Percentiles rank a stretch among this genome's conserved stretches.
These are phyloP conservation scores for Vicia faba DNA, from an alignment of 306 rosid genomes.

Conservation along the genomic window DNA sequence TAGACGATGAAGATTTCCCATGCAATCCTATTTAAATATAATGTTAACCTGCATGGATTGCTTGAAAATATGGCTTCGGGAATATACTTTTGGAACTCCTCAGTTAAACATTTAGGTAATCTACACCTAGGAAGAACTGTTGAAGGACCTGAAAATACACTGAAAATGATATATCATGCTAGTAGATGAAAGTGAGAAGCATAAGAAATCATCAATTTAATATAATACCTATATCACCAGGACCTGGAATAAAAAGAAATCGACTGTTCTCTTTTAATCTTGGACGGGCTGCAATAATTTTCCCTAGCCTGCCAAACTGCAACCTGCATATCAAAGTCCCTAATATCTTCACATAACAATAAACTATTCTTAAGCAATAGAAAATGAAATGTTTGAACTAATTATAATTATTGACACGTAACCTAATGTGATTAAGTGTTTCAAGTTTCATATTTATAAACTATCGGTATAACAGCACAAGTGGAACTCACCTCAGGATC, in stretches of 20 bases:
- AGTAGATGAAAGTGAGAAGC: constrained; percentile 13
- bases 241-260: constrained; percentile 93
- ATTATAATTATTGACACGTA: constrained; percentile 7
- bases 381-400: constrained; percentile 9
- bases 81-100: constrained; percentile 75
- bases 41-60: constrained; percentile 86
- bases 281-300: constrained; percentile 71
- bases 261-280: constrained; percentile 67
- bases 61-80: constrained; percentile 88
- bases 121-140: constrained; percentile 75
- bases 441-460: constrained; percentile 22
- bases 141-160: constrained; percentile 66
- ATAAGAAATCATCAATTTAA: constrained; percentile 22
- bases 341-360: constrained; percentile 15
- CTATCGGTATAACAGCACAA: not conserved
- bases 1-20: constrained; percentile 11
- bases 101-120: constrained; percentile 78
- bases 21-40: constrained; percentile 30
- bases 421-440: constrained; percentile 18
- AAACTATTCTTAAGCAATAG: constrained; percentile 26
- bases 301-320: constrained; percentile 86
- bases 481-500: constrained; percentile 67
- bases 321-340: constrained; percentile 48
- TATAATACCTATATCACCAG: constrained; percentile 84
- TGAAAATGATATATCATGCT: constrained; percentile 23